Percentiles rank a stretch among this genome's conserved stretches.
phyloP scores from a whole-genome alignment of 2,329 filamentous ascomycete genomes.

The Aspergillus brasiliensis region DNA sequence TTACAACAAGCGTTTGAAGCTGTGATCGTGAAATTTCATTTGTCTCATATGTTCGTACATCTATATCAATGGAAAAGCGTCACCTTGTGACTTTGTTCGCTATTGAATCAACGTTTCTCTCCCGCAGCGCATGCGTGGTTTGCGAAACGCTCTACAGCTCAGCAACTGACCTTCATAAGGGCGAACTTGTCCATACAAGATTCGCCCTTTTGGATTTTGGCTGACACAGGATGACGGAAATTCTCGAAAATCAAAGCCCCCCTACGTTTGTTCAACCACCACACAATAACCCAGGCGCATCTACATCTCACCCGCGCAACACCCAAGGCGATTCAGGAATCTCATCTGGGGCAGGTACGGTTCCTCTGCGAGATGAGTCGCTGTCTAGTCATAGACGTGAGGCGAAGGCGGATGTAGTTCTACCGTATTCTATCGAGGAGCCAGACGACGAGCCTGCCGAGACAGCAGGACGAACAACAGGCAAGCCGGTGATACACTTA shows the following conservation, averaged over 20 bases:
- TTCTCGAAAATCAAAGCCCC: neutral
- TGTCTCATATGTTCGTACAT: neutral
- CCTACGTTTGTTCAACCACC: neutral
- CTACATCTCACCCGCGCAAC: neutral
- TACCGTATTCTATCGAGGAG: conserved; percentile 45
- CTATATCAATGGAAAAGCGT: neutral
- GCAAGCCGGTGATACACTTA: neutral
- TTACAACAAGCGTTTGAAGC: neutral
- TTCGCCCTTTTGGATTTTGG: neutral
- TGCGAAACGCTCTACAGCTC: neutral
- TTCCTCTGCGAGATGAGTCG: conserved; percentile 6
- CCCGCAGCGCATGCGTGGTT: neutral
- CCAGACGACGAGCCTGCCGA: conserved; percentile 30
- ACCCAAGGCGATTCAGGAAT: neutral
- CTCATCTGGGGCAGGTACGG: neutral
- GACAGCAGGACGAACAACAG: neutral
- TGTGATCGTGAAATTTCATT: neutral
- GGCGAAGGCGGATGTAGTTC: conserved; percentile 32
- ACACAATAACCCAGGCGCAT: neutral
- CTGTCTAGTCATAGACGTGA: neutral
- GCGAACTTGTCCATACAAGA: neutral
- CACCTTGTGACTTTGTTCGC: neutral
- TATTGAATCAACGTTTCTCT: neutral
- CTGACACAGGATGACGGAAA: conserved; percentile 3
- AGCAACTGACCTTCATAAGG: conserved; percentile 1